Evolutionary conservation across 2,329 filamentous ascomycete genomes (phyloP).

Genomic region (Mycosphaerelloides madeirae): DNA sequence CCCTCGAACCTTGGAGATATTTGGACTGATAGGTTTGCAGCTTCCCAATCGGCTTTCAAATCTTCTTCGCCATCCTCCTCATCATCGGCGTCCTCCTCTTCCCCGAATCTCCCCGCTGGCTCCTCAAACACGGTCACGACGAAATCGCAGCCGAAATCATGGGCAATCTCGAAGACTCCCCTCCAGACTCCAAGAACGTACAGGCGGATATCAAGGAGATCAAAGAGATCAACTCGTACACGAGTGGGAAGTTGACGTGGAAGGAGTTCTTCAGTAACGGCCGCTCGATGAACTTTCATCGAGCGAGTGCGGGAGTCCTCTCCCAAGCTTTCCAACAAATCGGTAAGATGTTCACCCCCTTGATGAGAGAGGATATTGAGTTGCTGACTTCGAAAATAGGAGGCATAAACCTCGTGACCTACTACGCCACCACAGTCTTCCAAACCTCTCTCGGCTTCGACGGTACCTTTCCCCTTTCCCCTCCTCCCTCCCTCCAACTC

Average conservation of each 20-base stretch:
- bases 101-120: slow-evolving; percentile 53
- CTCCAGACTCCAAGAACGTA: slow-evolving; percentile 53
- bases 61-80: slow-evolving; percentile 46
- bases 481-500: slow-evolving; percentile 11
- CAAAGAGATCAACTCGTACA: slow-evolving; percentile 7
- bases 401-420: slow-evolving; percentile 18
- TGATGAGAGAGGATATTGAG: background rate
- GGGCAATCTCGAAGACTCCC: slow-evolving; percentile 44
- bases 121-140: slow-evolving; percentile 42
- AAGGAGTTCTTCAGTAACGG: slow-evolving; percentile 14
- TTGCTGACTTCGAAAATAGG: slow-evolving; percentile 6
- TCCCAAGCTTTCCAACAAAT: slow-evolving; percentile 44
- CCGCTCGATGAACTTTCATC: slow-evolving; percentile 11
- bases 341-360: slow-evolving; percentile 18
- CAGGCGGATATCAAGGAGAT: slow-evolving; percentile 47
- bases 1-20: background rate
- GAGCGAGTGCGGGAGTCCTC: slow-evolving; percentile 35
- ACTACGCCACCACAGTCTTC: slow-evolving; percentile 48
- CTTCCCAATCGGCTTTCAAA: slow-evolving; percentile 52
- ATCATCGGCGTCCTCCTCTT: slow-evolving; percentile 45
- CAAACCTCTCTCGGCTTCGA: slow-evolving; percentile 49
- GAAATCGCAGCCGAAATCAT: slow-evolving; percentile 48
- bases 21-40: background rate
- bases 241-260: slow-evolving; percentile 7
- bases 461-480: slow-evolving; percentile 38